Base-by-base conservation (phyloP, 352 stramenopile species). In the Phytophthora capsici region DNA sequence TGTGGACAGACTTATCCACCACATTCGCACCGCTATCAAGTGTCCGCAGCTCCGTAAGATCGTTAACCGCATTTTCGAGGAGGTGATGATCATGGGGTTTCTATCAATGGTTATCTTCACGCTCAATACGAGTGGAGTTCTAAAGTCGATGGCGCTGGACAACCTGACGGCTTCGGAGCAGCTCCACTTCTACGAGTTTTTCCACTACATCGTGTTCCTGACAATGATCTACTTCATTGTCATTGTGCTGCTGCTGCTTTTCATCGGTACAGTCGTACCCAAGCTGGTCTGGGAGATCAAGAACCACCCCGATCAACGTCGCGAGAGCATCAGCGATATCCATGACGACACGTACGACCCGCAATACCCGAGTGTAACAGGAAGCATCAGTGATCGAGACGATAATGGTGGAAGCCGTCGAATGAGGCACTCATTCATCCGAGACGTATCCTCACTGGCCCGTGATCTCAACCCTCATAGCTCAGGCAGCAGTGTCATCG, bases 151-250 rank as follows among this genome's bases (percentile, higher is more conserved):
- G 6, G 66, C 75, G 19, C 54, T 81, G 9, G 67, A 84, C 43
- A 38, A 74, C 0, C 77, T 96, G 37, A 81, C 82, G 3, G 50
- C 57, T 4, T 71, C 69, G 1, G 82, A 93, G 52, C 80, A 90
- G 51, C 84, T 96, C 13, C 88, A 94, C 59, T 91, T 96, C 52
- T 91, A 93, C 73, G 88, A 96, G 66, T 94, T 96, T 53, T 96
- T 96, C 76, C 88, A 96, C 78, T 96, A 96, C 54, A 82, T 96
- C 26, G 84, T 96, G 41, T 96, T 96, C 58, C 73, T 96, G 17
- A 94, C 86, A 6, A 93, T 93, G 77, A 91, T 95, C 51, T 95
- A 94, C 81, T 95, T 92, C 57, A 94, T 95, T 45, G 16, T 84
- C n/a, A 93, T 95, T 59, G 84, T 95, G 62, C 52, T 95, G 22